Conservation (phyloP, 2,329 filamentous ascomycete genomes). For the Apiospora saccharicola region DNA sequence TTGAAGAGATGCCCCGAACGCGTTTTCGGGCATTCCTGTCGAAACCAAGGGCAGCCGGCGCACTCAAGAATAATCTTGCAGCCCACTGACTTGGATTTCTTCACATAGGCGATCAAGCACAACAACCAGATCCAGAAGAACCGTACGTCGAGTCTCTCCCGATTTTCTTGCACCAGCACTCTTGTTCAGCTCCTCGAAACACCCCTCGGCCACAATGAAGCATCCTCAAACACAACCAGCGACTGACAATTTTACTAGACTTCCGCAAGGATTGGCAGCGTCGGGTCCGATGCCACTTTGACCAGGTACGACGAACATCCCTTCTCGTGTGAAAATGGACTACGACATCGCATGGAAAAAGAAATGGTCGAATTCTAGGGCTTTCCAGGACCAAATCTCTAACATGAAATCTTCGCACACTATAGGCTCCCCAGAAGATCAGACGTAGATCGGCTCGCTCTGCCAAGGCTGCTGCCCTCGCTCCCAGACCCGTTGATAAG, state of each 20-base stretch:
- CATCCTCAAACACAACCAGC: slow-evolving; percentile 32
- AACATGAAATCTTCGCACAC: slow-evolving; percentile 15
- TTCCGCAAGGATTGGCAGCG: slow-evolving; percentile 99
- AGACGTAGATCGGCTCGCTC: slow-evolving; percentile 89
- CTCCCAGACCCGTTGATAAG: slow-evolving; percentile 96
- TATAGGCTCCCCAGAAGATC: slow-evolving; percentile 93
- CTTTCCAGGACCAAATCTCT: slow-evolving; percentile 1
- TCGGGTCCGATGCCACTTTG: slow-evolving; percentile 98
- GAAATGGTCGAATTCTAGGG: background rate
- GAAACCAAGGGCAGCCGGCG: slow-evolving; percentile 18
- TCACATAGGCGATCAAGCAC: slow-evolving; percentile 91
- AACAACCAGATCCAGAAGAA: slow-evolving; percentile 98
- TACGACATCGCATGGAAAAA: slow-evolving; percentile 1
- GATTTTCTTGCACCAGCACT: slow-evolving; percentile 18
- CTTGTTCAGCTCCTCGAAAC: background rate
- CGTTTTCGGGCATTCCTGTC: slow-evolving; percentile 1
- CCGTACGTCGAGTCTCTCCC: slow-evolving; percentile 65
- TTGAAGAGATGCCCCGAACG: slow-evolving; percentile 25
- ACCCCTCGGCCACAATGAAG: slow-evolving; percentile 27
- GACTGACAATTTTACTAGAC: slow-evolving; percentile 65
- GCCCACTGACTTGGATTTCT: slow-evolving; percentile 31
- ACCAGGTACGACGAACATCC: slow-evolving; percentile 73
- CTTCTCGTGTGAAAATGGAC: background rate
- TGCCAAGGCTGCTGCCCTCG: slow-evolving; percentile 93
- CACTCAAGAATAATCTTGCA: background rate